phyloP scores from a whole-genome alignment of 1,284 basidiomycete genomes.

The Mycena sp. region DNA sequence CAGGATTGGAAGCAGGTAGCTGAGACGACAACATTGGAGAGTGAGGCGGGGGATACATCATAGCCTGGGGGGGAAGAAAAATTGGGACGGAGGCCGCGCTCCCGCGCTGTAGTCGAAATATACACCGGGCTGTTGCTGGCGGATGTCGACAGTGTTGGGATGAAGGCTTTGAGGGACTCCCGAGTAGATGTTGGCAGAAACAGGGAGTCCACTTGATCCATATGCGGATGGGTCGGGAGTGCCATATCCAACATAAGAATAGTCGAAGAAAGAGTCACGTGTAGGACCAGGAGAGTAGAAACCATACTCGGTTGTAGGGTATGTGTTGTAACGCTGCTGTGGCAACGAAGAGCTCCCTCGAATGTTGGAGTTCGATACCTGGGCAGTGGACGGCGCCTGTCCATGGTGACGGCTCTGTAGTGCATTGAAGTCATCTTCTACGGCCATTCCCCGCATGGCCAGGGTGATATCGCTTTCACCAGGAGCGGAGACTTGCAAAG shows the following conservation, averaged over 20 bases:
- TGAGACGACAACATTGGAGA: constrained; percentile 61
- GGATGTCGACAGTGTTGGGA: constrained; percentile 54
- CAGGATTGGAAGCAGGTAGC: constrained; percentile 52
- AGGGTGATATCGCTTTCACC: constrained; percentile 64
- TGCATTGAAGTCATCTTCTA: constrained; percentile 64
- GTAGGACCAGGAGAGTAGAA: constrained; percentile 46
- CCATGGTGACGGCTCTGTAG: constrained; percentile 13
- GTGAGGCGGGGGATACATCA: constrained; percentile 65
- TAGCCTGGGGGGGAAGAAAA: constrained; percentile 69
- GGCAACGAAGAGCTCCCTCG: constrained; percentile 17
- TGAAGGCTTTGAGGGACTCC: constrained; percentile 55
- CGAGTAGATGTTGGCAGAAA: constrained; percentile 58
- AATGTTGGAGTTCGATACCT: constrained; percentile 31
- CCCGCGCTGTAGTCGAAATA: constrained; percentile 69
- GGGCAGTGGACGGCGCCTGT: constrained; percentile 10
- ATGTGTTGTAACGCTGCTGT: constrained; percentile 27
- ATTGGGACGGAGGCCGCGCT: constrained; percentile 62
- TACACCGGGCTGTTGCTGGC: constrained; percentile 59
- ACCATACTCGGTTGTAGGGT: constrained; percentile 23
- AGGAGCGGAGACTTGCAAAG: constrained; percentile 50
- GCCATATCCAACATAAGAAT: constrained; percentile 47
- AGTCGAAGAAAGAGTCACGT: constrained; percentile 53
- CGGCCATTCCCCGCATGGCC: constrained; percentile 71
- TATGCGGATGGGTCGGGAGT: constrained; percentile 60
- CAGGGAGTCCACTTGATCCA: constrained; percentile 48